Conservation (phyloP, 495 filamentous ascomycete species). For the Penicillium maclennaniae region DNA sequence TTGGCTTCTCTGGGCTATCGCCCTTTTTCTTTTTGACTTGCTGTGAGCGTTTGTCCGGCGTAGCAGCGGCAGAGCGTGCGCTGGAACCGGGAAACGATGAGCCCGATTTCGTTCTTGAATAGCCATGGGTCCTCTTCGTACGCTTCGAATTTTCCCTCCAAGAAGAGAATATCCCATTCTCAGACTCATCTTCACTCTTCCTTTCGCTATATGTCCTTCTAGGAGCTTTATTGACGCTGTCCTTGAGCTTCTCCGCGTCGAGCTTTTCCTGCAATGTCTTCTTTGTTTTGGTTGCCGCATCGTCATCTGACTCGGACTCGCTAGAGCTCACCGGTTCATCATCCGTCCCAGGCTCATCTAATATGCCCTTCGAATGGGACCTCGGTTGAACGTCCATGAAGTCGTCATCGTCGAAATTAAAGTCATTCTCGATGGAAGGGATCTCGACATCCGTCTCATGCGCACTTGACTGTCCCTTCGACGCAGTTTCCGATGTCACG, state of each 20-base stretch:
- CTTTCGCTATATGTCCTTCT: slow-evolving; percentile 3
- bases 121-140: slow-evolving; percentile 11
- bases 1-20: background rate
- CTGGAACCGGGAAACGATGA: slow-evolving; percentile 12
- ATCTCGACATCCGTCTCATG: background rate
- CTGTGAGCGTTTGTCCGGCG: slow-evolving; percentile 7
- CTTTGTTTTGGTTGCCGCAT: slow-evolving; percentile 2
- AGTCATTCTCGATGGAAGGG: background rate
- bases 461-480: background rate
- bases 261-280: slow-evolving; percentile 11
- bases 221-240: background rate
- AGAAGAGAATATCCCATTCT: slow-evolving; percentile 13
- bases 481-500: background rate
- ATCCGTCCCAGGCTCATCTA: slow-evolving; percentile 5
- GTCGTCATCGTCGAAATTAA: background rate
- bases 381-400: background rate
- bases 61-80: slow-evolving; percentile 9
- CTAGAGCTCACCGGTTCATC: slow-evolving; percentile 30
- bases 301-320: slow-evolving; percentile 21
- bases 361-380: background rate
- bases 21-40: slow-evolving; percentile 1
- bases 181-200: slow-evolving; percentile 10
- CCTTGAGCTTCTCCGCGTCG: slow-evolving; percentile 22
- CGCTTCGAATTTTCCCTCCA: slow-evolving; percentile 19
- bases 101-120: slow-evolving; percentile 16